Evolutionary conservation across 2,329 filamentous ascomycete genomes (phyloP), one percentile per base, ranked within the genome.

Genomic region (Fusarium compactum): DNA sequence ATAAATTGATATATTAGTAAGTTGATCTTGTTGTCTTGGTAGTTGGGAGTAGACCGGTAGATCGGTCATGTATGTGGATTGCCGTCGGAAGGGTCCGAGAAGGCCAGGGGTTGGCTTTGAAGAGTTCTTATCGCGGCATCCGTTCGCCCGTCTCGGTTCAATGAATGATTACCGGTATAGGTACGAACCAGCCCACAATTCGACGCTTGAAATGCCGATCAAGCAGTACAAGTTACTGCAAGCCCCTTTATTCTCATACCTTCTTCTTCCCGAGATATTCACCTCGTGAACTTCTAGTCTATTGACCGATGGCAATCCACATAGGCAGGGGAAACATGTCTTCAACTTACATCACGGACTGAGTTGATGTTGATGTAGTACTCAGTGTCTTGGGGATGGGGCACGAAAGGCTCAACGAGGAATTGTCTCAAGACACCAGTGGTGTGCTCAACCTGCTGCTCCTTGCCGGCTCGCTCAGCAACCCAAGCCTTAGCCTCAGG

Each of bases 311-410:
- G 50, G 34, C 47, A 52, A 62, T 45, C 55, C 55, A 65, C 30
- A 72, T 47, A 67, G 38, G 71, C 67, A 67, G 67, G 70, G 58
- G 58, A 67, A 72, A 76, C 69, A 74, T 59, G 47, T 43, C 60
- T 55, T 62, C 65, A 68, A 90, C 94, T 90, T 91, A 98, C 96
- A 91, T 98, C 96, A 87, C 96, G 93, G 79, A 97, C 95, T 71
- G 96, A 98, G 90, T 98, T 96, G 87, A 99, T 99, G 91, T 98
- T 98, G 87, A 99, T 97, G 86, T 99, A 99, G 87, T 98, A 98
- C 85, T 99, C 96, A 72, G 95, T 98, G 82, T 94, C 92, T 78
- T 94, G 89, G 72, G 95, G 92, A 85, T 99, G 96, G 78, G 95
- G 96, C 70, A 98, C 95, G 80, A 99, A 98, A 55, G 96, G 96